Conservation (phyloP, 169 alveolate species). For the Plasmodium gaboni region DNA sequence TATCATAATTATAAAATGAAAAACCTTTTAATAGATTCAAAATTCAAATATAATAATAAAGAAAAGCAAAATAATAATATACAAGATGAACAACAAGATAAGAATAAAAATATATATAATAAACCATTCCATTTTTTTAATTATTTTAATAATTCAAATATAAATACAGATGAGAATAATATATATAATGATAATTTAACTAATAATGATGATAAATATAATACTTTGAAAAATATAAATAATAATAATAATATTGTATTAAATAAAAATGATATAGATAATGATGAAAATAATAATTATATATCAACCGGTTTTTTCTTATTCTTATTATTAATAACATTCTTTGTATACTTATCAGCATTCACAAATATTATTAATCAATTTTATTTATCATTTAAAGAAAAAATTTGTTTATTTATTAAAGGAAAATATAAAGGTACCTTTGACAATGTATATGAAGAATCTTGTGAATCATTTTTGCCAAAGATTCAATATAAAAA, state of each 20-base stretch:
- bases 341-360: constrained; percentile 48
- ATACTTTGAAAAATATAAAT: neutral
- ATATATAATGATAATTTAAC: no score
- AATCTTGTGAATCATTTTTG: constrained; percentile 38
- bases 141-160: no score
- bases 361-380: constrained; percentile 59
- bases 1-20: neutral
- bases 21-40: constrained; percentile 10
- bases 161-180: no score
- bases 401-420: constrained; percentile 32
- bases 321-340: constrained; percentile 17
- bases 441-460: constrained; percentile 19
- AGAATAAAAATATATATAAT: no score
- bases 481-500: constrained; percentile 1
- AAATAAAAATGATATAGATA: neutral
- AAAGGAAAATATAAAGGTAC: constrained; percentile 14
- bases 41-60: no score
- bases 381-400: constrained; percentile 57
- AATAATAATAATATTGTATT: neutral
- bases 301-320: constrained; percentile 42
- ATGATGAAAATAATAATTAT: constrained; percentile 12
- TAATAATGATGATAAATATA: neutral
- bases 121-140: no score
- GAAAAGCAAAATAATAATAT: no score
- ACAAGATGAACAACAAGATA: no score